A percentile compares a stretch with the other conserved stretches of the same genome.
Conservation (phyloP, 257 asterid species). For the Plantago elongata region DNA sequence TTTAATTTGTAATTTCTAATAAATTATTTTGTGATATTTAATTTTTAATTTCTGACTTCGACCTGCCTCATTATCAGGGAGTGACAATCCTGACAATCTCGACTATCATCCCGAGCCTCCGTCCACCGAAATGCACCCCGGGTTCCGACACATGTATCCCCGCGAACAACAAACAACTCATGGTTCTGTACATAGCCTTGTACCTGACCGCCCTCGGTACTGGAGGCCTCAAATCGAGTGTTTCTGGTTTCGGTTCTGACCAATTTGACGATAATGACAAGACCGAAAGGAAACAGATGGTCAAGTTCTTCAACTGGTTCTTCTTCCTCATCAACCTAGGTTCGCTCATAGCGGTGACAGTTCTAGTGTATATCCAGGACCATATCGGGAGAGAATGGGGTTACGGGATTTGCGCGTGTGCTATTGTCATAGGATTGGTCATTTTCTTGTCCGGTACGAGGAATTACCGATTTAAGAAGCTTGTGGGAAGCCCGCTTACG, state of each 20-base stretch:
- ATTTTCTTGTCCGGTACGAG: constrained; percentile 56
- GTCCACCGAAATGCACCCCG: constrained; percentile 62
- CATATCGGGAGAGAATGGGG: constrained; percentile 77
- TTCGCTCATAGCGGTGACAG: constrained; percentile 67
- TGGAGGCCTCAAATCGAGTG: constrained; percentile 85
- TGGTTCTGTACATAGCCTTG: constrained; percentile 52
- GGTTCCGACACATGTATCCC: constrained; percentile 52
- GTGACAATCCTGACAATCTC: constrained; percentile 70
- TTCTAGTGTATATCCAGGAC: constrained; percentile 77
- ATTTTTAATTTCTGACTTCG: too few species aligned
- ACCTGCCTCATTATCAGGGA: constrained; percentile 32
- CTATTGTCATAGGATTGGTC: constrained; percentile 44
- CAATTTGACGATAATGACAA: constrained; percentile 70
- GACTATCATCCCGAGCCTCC: constrained; percentile 55
- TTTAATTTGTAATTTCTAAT: too few species aligned
- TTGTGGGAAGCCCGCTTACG: constrained; percentile 70
- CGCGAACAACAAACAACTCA: constrained; percentile 49
- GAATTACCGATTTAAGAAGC: constrained; percentile 74
- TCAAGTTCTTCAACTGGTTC: constrained; percentile 83
- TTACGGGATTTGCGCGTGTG: constrained; percentile 77
- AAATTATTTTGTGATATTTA: too few species aligned
- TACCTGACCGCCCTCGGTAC: constrained; percentile 87
- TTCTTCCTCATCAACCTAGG: constrained; percentile 78
- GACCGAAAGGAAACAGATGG: constrained; percentile 56
- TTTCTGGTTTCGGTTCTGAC: constrained; percentile 84